These are phyloP conservation scores for Simplicillium sp. DNA, from an alignment of 2,329 filamentous ascomycete species.

Conservation along the genomic window DNA sequence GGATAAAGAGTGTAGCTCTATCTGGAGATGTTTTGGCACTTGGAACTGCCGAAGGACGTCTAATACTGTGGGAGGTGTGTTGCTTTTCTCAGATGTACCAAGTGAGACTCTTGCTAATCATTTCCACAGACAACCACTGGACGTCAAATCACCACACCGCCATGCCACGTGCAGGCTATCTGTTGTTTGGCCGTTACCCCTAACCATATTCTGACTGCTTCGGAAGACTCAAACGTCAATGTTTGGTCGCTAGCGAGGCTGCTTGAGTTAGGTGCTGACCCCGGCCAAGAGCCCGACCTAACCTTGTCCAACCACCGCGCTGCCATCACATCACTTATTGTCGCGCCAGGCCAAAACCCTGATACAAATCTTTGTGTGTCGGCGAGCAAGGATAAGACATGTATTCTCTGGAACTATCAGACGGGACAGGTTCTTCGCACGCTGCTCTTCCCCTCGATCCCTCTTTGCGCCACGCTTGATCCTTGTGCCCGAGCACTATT, in stretches of 20 bases:
- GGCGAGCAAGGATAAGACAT: conserved; percentile 75
- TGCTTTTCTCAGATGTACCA: background rate
- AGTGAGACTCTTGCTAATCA: background rate
- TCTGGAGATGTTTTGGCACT: conserved; percentile 65
- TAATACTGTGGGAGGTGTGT: conserved; percentile 87
- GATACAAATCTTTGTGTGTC: conserved; percentile 78
- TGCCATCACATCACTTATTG: conserved; percentile 55
- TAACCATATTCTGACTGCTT: conserved; percentile 67
- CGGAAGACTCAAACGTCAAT: conserved; percentile 80
- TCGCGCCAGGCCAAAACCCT: conserved; percentile 56
- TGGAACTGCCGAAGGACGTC: conserved; percentile 74
- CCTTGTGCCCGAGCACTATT: conserved; percentile 77
- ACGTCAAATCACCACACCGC: conserved; percentile 63
- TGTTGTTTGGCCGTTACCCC: conserved; percentile 65
- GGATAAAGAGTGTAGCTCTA: conserved; percentile 68
- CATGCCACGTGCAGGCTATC: conserved; percentile 72
- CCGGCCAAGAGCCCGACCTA: conserved; percentile 58
- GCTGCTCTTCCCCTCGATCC: conserved; percentile 65
- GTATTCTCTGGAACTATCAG: conserved; percentile 87
- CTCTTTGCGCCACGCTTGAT: conserved; percentile 67
- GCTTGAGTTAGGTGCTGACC: conserved; percentile 47
- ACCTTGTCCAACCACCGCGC: conserved; percentile 72
- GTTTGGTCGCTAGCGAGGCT: conserved; percentile 80
- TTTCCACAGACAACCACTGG: conserved; percentile 57
- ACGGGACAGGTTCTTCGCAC: conserved; percentile 71